Percentiles rank a stretch among this genome's conserved stretches.
phyloP scores from a whole-genome alignment of 2,329 filamentous ascomycete genomes.

The Talaromyces sp. region DNA sequence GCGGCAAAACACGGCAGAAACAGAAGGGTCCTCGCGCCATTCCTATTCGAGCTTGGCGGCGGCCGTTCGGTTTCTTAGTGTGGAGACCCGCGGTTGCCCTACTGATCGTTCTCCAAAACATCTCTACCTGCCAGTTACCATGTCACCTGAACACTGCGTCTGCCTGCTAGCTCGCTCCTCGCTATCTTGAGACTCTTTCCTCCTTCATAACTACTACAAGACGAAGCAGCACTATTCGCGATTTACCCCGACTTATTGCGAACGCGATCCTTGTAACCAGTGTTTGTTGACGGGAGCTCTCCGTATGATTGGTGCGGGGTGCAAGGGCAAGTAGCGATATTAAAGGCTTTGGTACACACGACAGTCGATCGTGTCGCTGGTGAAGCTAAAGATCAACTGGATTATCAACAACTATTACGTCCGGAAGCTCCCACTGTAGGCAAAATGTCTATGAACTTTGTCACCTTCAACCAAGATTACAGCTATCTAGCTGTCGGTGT shows the following conservation, averaged over 20 bases:
- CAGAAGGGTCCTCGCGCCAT: not conserved
- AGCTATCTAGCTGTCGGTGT: constrained; percentile 91
- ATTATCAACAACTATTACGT: not conserved
- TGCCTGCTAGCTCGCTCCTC: not conserved
- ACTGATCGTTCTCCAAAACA: constrained; percentile 2
- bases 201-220: not conserved
- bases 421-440: not conserved
- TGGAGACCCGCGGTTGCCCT: constrained; percentile 11
- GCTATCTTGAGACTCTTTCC: not conserved
- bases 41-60: not conserved
- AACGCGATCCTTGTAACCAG: not conserved
- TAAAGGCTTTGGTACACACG: not conserved
- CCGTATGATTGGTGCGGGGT: constrained; percentile 23
- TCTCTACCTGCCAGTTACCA: not conserved
- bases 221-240: not conserved
- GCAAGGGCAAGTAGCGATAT: constrained; percentile 10
- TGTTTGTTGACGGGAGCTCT: constrained; percentile 14
- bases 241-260: no score
- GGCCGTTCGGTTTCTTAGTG: not conserved
- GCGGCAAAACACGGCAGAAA: constrained; percentile 14
- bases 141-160: constrained; percentile 20
- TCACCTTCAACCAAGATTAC: constrained; percentile 99
- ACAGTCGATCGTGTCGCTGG: not conserved
- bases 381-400: not conserved
- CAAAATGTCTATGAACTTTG: constrained; percentile 84